A percentile compares a stretch with the other conserved stretches of the same genome.
These are phyloP conservation scores for Cucumis cinereus DNA, from an alignment of 306 rosid species.

Conservation along the genomic window DNA sequence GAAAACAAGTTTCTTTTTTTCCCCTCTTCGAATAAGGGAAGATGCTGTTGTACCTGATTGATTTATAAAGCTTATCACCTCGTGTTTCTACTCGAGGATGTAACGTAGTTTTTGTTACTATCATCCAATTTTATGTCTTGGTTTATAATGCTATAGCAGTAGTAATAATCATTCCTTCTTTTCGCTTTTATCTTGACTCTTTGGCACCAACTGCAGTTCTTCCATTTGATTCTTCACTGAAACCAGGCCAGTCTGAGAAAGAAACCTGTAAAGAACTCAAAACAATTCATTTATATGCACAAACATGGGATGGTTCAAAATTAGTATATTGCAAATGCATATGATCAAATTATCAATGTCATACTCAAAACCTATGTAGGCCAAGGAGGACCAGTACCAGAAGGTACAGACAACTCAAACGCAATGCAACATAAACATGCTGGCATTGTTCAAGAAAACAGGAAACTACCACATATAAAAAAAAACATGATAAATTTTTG, in stretches of 20 bases:
- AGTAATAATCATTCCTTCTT: slow-evolving; percentile 19
- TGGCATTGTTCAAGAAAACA: not conserved
- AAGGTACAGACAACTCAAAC: not conserved
- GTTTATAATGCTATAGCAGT: slow-evolving; percentile 13
- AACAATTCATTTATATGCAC: not conserved
- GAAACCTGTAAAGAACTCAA: slow-evolving; percentile 49
- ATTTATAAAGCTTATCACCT: not conserved
- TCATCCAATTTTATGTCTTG: slow-evolving; percentile 1
- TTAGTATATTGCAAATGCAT: not conserved
- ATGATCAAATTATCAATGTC: not conserved
- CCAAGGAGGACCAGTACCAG: not conserved
- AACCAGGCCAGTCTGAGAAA: slow-evolving; percentile 70
- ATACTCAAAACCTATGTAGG: not conserved
- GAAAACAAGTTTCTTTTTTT: not conserved
- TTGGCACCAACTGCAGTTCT: slow-evolving; percentile 48
- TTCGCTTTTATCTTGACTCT: slow-evolving; percentile 23
- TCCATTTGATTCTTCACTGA: slow-evolving; percentile 70
- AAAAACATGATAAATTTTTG: not conserved
- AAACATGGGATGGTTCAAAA: not conserved
- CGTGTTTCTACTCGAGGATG: not conserved
- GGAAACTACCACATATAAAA: not conserved
- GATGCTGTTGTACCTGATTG: not conserved
- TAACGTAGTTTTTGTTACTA: not conserved
- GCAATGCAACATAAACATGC: not conserved
- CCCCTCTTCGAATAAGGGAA: not conserved